Percentiles rank a stretch among this genome's conserved stretches.
These are phyloP conservation scores for Mucuna pruriens DNA, from an alignment of 306 rosid genomes.

Conservation along the genomic window DNA sequence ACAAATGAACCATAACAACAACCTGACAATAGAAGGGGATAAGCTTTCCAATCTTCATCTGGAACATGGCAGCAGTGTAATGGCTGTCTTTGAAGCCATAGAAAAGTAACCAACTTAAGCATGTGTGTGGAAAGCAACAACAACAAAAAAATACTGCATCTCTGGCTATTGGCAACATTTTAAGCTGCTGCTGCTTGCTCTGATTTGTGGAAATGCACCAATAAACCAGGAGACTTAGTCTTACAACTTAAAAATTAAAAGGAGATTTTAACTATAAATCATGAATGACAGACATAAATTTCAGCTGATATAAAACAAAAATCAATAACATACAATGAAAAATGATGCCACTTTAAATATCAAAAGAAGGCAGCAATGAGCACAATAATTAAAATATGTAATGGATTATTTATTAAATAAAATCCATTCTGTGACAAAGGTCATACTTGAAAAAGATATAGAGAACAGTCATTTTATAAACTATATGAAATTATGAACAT, in stretches of 20 bases:
- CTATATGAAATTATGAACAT: neutral
- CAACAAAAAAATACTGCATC: neutral
- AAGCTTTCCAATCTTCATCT: conserved; percentile 34
- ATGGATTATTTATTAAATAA: neutral
- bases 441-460: neutral
- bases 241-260: conserved; percentile 13
- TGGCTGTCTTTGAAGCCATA: conserved; percentile 29
- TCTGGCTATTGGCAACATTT: conserved; percentile 27
- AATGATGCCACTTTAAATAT: neutral
- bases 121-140: conserved; percentile 29
- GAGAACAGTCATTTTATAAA: conserved; percentile 16
- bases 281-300: conserved; percentile 10
- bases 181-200: conserved; percentile 17
- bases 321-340: neutral
- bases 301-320: conserved; percentile 31
- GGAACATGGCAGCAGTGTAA: neutral
- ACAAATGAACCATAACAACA: conserved; percentile 10
- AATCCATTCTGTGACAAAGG: neutral
- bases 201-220: conserved; percentile 17
- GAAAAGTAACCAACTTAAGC: conserved; percentile 23
- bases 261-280: neutral
- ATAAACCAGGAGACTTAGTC: conserved; percentile 11
- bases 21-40: conserved; percentile 6
- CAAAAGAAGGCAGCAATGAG: conserved; percentile 8
- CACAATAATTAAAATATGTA: conserved; percentile 1